A percentile compares a stretch with the other conserved stretches of the same genome.
phyloP scores from a whole-genome alignment of 148 eudicot species.

The Selenicereus undatus region DNA sequence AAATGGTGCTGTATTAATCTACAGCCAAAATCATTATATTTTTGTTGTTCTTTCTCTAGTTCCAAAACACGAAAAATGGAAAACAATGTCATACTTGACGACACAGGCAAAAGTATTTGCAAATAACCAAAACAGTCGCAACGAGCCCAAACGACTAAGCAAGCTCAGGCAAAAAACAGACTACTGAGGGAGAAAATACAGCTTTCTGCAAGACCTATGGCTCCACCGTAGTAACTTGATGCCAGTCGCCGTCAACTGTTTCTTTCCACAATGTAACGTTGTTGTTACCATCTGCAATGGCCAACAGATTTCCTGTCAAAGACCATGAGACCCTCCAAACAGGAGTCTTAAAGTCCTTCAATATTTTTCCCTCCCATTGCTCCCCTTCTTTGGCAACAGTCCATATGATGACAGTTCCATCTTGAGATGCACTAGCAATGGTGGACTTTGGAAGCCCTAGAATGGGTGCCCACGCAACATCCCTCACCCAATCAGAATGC shows the following conservation, averaged over 20 bases:
- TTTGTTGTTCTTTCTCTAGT: slow-evolving; percentile 15
- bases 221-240: slow-evolving; percentile 68
- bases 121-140: slow-evolving; percentile 21
- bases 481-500: slow-evolving; percentile 84
- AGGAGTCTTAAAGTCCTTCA: slow-evolving; percentile 78
- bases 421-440: slow-evolving; percentile 88
- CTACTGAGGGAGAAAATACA: slow-evolving; percentile 17
- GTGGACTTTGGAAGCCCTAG: slow-evolving; percentile 92
- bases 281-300: slow-evolving; percentile 91
- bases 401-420: slow-evolving; percentile 88
- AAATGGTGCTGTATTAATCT: slow-evolving; percentile 3
- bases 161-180: slow-evolving; percentile 9
- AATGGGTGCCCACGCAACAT: slow-evolving; percentile 95
- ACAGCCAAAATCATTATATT: slow-evolving; percentile 7
- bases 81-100: slow-evolving; percentile 20
- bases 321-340: slow-evolving; percentile 99
- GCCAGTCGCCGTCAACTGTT: slow-evolving; percentile 90
- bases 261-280: slow-evolving; percentile 84
- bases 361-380: slow-evolving; percentile 82
- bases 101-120: slow-evolving; percentile 15
- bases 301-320: slow-evolving; percentile 81
- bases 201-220: slow-evolving; percentile 36
- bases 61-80: slow-evolving; percentile 14
- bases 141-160: slow-evolving; percentile 16
- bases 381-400: slow-evolving; percentile 78